These are phyloP conservation scores for Diospyros kaki DNA, from an alignment of 148 eudicot genomes.

Conservation along the genomic window DNA sequence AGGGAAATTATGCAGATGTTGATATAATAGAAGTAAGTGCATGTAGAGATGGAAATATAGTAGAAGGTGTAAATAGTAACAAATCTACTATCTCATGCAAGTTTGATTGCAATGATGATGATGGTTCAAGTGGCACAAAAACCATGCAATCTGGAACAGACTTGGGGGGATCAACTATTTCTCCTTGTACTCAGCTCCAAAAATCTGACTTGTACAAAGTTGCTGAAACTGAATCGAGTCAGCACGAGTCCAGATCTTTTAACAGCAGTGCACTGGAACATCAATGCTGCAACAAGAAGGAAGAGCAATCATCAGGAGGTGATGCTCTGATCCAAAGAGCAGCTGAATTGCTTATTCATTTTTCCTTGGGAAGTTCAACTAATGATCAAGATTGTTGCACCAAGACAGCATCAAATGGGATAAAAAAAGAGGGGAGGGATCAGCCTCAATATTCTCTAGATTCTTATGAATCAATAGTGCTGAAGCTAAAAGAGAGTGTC, in stretches of 20 bases:
- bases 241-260: conserved; percentile 29
- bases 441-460: conserved; percentile 44
- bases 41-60: conserved; percentile 5
- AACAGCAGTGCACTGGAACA: conserved; percentile 24
- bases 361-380: conserved; percentile 24
- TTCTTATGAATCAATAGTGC: conserved; percentile 54
- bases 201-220: conserved; percentile 11
- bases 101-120: conserved; percentile 21
- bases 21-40: background rate
- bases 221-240: conserved; percentile 17
- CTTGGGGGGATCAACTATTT: conserved; percentile 23
- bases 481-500: conserved; percentile 34
- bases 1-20: background rate
- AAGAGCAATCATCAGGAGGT: conserved; percentile 20
- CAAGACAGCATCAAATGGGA: conserved; percentile 14
- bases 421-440: conserved; percentile 20
- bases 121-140: conserved; percentile 25
- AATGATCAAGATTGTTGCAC: conserved; percentile 11
- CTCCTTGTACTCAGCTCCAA: conserved; percentile 9
- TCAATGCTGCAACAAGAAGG: conserved; percentile 13
- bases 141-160: conserved; percentile 34
- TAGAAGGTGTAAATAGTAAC: conserved; percentile 15
- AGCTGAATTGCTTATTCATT: conserved; percentile 37
- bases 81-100: conserved; percentile 23
- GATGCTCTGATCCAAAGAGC: conserved; percentile 34